Evolutionary conservation across 805 yeast species (phyloP).

Genomic region (Candida ficus): DNA sequence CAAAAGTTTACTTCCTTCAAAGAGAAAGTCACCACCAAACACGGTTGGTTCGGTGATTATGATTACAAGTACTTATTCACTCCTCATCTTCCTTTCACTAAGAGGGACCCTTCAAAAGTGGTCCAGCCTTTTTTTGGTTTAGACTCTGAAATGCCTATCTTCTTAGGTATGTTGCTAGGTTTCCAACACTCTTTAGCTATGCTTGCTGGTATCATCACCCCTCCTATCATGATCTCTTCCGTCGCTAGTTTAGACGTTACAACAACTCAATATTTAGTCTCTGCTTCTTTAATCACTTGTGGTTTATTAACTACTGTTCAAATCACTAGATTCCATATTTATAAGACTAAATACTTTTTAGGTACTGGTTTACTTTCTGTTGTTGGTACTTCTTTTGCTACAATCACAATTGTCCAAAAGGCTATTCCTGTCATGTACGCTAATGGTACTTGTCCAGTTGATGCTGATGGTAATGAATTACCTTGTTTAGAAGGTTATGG

Average conservation of each 20-base stretch:
- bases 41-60: slow-evolving; percentile 84
- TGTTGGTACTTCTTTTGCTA: slow-evolving; percentile 88
- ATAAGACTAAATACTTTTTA: slow-evolving; percentile 64
- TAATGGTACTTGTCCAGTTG: slow-evolving; percentile 61
- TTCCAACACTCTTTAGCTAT: slow-evolving; percentile 85
- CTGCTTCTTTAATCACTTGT: slow-evolving; percentile 66
- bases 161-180: slow-evolving; percentile 73
- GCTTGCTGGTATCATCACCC: slow-evolving; percentile 88
- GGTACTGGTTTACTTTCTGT: slow-evolving; percentile 90
- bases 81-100: slow-evolving; percentile 70
- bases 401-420: slow-evolving; percentile 71
- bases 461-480: slow-evolving; percentile 56
- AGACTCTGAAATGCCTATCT: slow-evolving; percentile 74
- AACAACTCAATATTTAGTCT: slow-evolving; percentile 57
- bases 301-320: slow-evolving; percentile 70
- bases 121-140: slow-evolving; percentile 81
- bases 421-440: slow-evolving; percentile 79
- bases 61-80: slow-evolving; percentile 76
- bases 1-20: neutral
- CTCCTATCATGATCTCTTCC: slow-evolving; percentile 68
- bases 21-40: slow-evolving; percentile 58
- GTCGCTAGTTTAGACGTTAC: slow-evolving; percentile 52
- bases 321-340: slow-evolving; percentile 75
- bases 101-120: slow-evolving; percentile 34
- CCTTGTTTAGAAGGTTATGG: slow-evolving; percentile 94